Evolutionary conservation across 768 basidiomycete species (phyloP), one percentile per base, ranked within the genome.

Genomic region (Russula vinacea): DNA sequence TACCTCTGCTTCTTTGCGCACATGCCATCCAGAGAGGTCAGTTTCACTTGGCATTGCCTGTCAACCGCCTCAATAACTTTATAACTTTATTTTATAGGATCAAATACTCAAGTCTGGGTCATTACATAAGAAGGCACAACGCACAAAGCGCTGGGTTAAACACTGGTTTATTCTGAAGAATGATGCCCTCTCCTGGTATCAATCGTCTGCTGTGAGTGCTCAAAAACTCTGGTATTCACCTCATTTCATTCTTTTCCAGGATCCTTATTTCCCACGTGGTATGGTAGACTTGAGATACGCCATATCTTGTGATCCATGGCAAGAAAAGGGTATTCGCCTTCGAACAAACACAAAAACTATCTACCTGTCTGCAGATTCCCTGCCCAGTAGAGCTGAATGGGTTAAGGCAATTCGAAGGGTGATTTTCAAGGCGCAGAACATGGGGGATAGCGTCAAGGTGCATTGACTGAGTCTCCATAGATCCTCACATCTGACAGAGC

Each of bases 121-220:
- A 4, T 80, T 99, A 45, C 85, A 84, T 70, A 97, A 96, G 81
- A 92, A 88, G 71, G 85, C 93, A 0, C 86, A 87, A 60, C 83
- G 91, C 59, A 95, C 93, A 10, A 96, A 93, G 71, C 85, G 93
- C 24, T 95, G 91, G 88, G 86, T 89, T 70, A 94, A 90, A 73
- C 93, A 94, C 74, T 98, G 97, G 97, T 95, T 98, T 70, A 84
- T 96, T 1, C 81, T 99, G 55, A 94, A 92, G 83, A 96, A 98
- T 66, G 94, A 95, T 71, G 92, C 93, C 0, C 79, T 99, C 32
- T 94, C 93, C 19, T 99, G 97, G 97, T 98, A 92, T 74, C 90
- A 93, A 67, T 92, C 91, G 8, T 93, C 94, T 61, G 87, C 92
- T 62, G 94, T 94, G 75, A 78, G 80, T 50, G 11, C 56, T 35